Base-by-base conservation (phyloP, 495 filamentous ascomycete genomes). In the Xylaria castorea region DNA sequence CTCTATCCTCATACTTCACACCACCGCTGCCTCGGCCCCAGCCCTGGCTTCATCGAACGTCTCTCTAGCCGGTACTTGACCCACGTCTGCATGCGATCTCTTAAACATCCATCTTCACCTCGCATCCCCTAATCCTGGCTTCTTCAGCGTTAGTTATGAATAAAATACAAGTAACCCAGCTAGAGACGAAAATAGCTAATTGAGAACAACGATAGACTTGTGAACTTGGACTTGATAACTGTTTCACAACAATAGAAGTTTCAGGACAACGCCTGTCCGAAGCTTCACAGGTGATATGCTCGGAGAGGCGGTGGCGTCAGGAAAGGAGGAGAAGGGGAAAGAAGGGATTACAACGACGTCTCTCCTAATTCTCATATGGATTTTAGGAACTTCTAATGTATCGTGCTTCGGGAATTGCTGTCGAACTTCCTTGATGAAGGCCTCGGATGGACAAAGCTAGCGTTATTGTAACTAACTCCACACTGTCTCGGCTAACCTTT, bases 391-490 rank as follows among this genome's bases (percentile, higher is more conserved):
- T 44, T 71, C 72, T 18, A 63, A 25, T 8, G 70, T 40, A 18
- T 70, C 22, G 22, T 72, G 66, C 3, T n/a, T 46, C 16, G 75
- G 75, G 44, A 74, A 68, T 36, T 67, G 44, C 9, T 36, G 5
- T 57, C 16, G 32, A 22, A 76, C 76, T 60, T 79, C 76, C 2
- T 68, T 46, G 20, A 81, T 70, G 22, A 81, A 63, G 32, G 67
- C 36, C 27, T 71, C 38, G 58, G 74, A 72, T n/a, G 78, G 80
- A 69, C 80, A 14, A 80, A 70, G 14, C 55, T 77, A 1, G 74
- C 80, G 60, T 81, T 80, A 55, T 77, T 69, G 32, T n/a, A n/a
- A n/a, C n/a, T n/a, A 72, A 77, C 34, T 76, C 73, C 20, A 74
- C 55, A 38, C 72, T 61, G 42, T 71, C 74, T 42, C 72, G 71